These are phyloP conservation scores for Komagataella populi DNA, from an alignment of 805 yeast genomes.

Conservation along the genomic window DNA sequence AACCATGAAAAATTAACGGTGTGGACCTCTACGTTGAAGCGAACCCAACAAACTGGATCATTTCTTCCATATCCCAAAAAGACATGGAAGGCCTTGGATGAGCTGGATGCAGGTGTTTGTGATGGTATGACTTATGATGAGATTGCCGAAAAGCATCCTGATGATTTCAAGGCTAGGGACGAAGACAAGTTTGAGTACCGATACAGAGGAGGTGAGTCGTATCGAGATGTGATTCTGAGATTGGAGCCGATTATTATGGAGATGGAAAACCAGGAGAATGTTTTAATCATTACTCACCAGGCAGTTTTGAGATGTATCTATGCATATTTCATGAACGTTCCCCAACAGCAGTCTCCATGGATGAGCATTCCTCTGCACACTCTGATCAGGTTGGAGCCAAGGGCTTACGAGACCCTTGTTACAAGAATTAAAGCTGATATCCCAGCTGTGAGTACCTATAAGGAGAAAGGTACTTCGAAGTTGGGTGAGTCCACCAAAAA, in stretches of 20 bases:
- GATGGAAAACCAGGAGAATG: slow-evolving; percentile 91
- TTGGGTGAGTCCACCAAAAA: slow-evolving; percentile 34
- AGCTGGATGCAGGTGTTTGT: slow-evolving; percentile 93
- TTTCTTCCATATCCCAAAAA: slow-evolving; percentile 68
- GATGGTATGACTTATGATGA: slow-evolving; percentile 96
- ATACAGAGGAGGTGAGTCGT: slow-evolving; percentile 94
- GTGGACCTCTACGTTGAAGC: slow-evolving; percentile 86
- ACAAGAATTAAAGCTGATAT: slow-evolving; percentile 88
- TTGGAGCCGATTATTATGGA: slow-evolving; percentile 98
- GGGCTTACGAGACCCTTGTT: slow-evolving; percentile 82
- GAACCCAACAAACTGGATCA: slow-evolving; percentile 90
- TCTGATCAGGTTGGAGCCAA: slow-evolving; percentile 84
- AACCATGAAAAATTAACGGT: slow-evolving; percentile 64
- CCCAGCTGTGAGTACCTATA: slow-evolving; percentile 95
- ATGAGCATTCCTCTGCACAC: slow-evolving; percentile 97
- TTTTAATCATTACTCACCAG: slow-evolving; percentile 92
- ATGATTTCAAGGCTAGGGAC: slow-evolving; percentile 91
- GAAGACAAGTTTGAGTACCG: slow-evolving; percentile 92
- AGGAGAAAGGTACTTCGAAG: slow-evolving; percentile 81
- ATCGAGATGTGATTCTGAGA: slow-evolving; percentile 88
- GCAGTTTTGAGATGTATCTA: slow-evolving; percentile 93
- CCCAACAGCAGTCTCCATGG: slow-evolving; percentile 97
- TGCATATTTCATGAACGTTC: slow-evolving; percentile 97
- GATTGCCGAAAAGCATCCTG: slow-evolving; percentile 74
- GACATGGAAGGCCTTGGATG: slow-evolving; percentile 95